Percentiles rank a stretch among this genome's conserved stretches.
Evolutionary conservation across 345 rosid genomes (phyloP).

Genomic region (Gynandropsis gynandra): DNA sequence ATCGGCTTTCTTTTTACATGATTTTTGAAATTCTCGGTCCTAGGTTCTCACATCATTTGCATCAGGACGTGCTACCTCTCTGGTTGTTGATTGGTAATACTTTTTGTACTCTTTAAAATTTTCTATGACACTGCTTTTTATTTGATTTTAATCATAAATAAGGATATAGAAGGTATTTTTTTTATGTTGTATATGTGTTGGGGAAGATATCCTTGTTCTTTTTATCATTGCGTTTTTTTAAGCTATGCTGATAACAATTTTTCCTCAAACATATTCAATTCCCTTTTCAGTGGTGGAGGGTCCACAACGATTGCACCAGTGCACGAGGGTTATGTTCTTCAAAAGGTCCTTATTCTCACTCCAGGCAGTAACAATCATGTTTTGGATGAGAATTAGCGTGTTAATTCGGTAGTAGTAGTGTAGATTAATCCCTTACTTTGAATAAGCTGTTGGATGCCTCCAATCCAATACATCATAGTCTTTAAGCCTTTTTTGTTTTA

Average conservation of each 20-base stretch:
- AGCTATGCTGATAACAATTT: slow-evolving; percentile 11
- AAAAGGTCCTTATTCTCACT: slow-evolving; percentile 48
- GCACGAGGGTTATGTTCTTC: slow-evolving; percentile 97
- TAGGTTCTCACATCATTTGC: slow-evolving; percentile 95
- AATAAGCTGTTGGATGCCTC: not conserved
- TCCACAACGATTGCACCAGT: slow-evolving; percentile 94
- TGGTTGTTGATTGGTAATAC: slow-evolving; percentile 82
- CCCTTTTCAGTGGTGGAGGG: slow-evolving; percentile 83
- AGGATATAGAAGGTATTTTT: not conserved
- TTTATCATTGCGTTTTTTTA: not conserved
- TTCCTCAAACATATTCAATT: not conserved
- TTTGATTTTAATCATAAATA: not conserved
- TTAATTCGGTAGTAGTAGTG: too few relatives aligned
- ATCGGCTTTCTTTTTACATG: not conserved
- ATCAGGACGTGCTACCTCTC: slow-evolving; percentile 83
- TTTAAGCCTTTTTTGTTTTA: not conserved
- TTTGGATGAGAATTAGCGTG: too few relatives aligned
- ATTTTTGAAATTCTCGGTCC: slow-evolving; percentile 16
- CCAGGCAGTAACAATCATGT: not conserved
- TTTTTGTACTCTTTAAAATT: not conserved
- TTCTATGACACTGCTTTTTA: not conserved
- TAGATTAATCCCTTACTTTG: not conserved
- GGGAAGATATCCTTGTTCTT: slow-evolving; percentile 8
- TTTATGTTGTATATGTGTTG: too few relatives aligned
- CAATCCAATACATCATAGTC: not conserved